Percentiles rank a stretch among this genome's conserved stretches.
Conservation (phyloP, 2,329 filamentous ascomycete genomes). For the Diaporthe destruens region DNA sequence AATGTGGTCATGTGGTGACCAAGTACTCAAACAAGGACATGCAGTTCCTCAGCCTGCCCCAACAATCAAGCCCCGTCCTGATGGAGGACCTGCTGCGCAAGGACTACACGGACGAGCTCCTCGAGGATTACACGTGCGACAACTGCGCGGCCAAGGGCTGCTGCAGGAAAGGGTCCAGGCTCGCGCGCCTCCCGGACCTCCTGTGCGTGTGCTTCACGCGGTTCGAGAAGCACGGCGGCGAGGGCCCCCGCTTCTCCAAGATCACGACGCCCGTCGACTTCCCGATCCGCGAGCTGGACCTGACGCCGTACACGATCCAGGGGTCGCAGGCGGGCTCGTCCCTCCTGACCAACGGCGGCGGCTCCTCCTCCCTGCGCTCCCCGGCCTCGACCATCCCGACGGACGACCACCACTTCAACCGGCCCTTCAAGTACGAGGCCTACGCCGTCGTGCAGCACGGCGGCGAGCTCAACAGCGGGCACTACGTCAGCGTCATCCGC, state of each 20-base stretch:
- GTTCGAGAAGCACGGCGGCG: constrained; percentile 52
- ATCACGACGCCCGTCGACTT: constrained; percentile 80
- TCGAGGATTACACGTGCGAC: constrained; percentile 80
- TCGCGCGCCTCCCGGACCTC: constrained; percentile 83
- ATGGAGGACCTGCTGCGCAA: constrained; percentile 75
- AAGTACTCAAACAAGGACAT: constrained; percentile 66
- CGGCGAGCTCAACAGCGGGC: constrained; percentile 75
- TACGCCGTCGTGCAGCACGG: constrained; percentile 91
- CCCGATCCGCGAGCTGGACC: constrained; percentile 77
- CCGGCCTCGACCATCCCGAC: constrained; percentile 45
- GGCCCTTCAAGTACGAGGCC: constrained; percentile 82
- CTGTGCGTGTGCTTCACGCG: constrained; percentile 83
- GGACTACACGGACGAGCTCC: constrained; percentile 75
- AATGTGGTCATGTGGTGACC: constrained; percentile 63
- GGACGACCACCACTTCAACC: constrained; percentile 57
- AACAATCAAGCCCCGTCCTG: constrained; percentile 48
- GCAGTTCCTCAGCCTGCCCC: constrained; percentile 59
- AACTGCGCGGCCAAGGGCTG: constrained; percentile 77
- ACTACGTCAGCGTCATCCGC: constrained; percentile 81
- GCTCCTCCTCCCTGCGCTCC: constrained; percentile 42
- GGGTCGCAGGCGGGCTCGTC: constrained; percentile 48
- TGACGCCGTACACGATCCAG: constrained; percentile 59
- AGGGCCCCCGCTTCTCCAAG: constrained; percentile 64
- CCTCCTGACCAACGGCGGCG: constrained; percentile 29
- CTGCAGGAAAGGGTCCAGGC: constrained; percentile 77